These are phyloP conservation scores for Blastomyces gilchristii DNA, from an alignment of 2,329 filamentous ascomycete genomes.

Conservation along the genomic window DNA sequence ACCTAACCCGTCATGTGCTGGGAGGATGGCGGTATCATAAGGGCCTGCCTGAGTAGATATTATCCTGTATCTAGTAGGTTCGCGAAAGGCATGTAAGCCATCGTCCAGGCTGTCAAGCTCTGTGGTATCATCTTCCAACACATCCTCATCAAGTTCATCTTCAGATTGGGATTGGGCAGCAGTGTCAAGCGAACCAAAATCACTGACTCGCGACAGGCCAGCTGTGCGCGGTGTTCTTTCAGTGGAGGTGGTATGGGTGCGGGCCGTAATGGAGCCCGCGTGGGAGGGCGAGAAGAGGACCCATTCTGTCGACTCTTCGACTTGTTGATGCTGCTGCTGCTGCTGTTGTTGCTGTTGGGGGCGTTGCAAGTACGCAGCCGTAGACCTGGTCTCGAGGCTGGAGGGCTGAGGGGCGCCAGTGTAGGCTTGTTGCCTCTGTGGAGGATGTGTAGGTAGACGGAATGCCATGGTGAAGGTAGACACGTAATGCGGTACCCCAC, in stretches of 20 bases:
- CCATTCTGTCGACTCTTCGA: constrained; percentile 83
- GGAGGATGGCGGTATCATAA: constrained; percentile 62
- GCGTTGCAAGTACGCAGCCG: constrained; percentile 6
- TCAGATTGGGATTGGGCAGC: constrained; percentile 39
- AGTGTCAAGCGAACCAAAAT: constrained; percentile 61
- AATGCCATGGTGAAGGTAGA: constrained; percentile 26
- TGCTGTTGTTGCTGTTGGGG: constrained; percentile 24
- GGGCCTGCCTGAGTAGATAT: constrained; percentile 27
- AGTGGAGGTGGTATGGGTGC: constrained; percentile 57
- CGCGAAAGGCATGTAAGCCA: constrained; percentile 77
- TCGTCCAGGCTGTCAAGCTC: constrained; percentile 81
- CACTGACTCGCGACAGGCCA: constrained; percentile 64
- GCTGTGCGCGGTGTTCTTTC: constrained; percentile 55
- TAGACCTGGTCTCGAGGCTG: constrained; percentile 21
- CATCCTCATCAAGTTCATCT: constrained; percentile 42
- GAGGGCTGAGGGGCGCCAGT: constrained; percentile 17
- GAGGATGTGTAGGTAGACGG: constrained; percentile 28
- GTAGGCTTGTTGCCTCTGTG: constrained; percentile 28
- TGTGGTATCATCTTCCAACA: constrained; percentile 38
- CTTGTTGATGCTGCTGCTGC: constrained; percentile 30
- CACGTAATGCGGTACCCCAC: not conserved
- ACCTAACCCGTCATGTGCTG: constrained; percentile 82
- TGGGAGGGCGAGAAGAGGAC: constrained; percentile 73
- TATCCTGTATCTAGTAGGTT: constrained; percentile 33
- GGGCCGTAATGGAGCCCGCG: constrained; percentile 48